Conservation (phyloP, 2,329 filamentous ascomycete species). For the Rutstroemia sydowiana region DNA sequence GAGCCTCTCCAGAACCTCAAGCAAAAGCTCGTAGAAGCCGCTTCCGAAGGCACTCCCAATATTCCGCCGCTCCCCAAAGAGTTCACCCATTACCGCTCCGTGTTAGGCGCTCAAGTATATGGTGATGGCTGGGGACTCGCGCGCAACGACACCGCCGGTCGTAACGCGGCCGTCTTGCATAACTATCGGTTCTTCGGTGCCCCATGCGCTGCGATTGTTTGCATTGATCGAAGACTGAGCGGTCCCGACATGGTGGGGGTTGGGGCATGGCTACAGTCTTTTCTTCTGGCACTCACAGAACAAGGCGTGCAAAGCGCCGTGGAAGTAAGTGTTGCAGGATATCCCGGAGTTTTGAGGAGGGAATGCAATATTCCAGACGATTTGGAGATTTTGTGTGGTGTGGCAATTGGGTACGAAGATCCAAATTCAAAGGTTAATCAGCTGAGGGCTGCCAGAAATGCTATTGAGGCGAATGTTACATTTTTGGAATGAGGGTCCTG, state of each 20-base stretch:
- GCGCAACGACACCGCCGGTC: not conserved
- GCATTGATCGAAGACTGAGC: not conserved
- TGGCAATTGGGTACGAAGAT: slow-evolving; percentile 7
- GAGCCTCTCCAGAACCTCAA: not conserved
- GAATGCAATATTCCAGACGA: slow-evolving; percentile 1
- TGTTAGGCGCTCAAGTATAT: slow-evolving; percentile 1
- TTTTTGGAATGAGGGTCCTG: slow-evolving; percentile 1
- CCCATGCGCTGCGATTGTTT: not conserved
- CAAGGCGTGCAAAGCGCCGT: not conserved
- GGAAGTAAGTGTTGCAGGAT: not conserved
- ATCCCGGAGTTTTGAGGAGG: not conserved
- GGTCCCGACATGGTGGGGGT: slow-evolving; percentile 1
- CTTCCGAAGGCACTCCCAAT: not conserved
- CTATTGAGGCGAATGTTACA: not conserved
- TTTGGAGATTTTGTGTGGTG: slow-evolving; percentile 2
- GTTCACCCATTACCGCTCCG: slow-evolving; percentile 3
- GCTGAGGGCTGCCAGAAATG: not conserved
- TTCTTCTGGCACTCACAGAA: slow-evolving; percentile 4
- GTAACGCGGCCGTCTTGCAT: not conserved
- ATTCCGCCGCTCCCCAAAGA: not conserved
- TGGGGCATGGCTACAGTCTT: slow-evolving; percentile 5
- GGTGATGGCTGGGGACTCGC: not conserved
- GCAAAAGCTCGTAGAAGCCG: not conserved
- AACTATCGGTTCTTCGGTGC: slow-evolving; percentile 3
- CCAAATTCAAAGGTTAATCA: not conserved